Percentiles rank a stretch among this genome's conserved stretches.
Conservation (phyloP, 139 green algal genomes). For the Pycnococcus provasolii region DNA sequence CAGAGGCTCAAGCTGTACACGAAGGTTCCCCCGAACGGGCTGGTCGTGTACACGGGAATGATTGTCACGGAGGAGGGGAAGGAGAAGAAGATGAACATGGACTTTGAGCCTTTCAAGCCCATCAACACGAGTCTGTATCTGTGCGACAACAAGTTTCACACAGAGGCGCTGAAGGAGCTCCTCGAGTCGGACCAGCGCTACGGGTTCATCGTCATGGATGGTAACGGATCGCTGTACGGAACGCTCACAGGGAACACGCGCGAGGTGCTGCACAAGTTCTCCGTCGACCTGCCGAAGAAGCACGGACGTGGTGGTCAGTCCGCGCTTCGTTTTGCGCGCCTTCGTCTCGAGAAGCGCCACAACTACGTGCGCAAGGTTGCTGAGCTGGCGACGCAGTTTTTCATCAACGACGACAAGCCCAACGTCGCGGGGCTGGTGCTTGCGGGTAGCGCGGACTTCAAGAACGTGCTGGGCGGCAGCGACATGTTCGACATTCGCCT, state of each 20-base stretch:
- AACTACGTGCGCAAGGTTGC: constrained; percentile 98
- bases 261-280: constrained; percentile 91
- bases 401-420: constrained; percentile 65
- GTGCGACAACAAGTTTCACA: constrained; percentile 99
- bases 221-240: constrained; percentile 90
- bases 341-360: constrained; percentile 96
- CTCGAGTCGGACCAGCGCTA: constrained; percentile 82
- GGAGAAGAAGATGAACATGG: constrained; percentile 97
- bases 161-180: constrained; percentile 87
- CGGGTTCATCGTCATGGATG: constrained; percentile 99
- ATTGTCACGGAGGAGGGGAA: constrained; percentile 98
- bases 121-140: constrained; percentile 99
- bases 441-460: constrained; percentile 93
- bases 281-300: constrained; percentile 97
- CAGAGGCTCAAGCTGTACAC: constrained; percentile 87
- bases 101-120: constrained; percentile 99
- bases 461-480: constrained; percentile 79
- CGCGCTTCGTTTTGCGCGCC: constrained; percentile 90
- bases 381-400: constrained; percentile 76
- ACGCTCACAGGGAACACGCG: constrained; percentile 91
- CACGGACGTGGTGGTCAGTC: constrained; percentile 88
- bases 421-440: constrained; percentile 94
- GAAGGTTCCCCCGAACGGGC: constrained; percentile 84
- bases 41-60: constrained; percentile 95
- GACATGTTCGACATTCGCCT: constrained; percentile 96